Base-by-base conservation (phyloP, 371 early-diverging fungal species). In the Mortierella sp. region DNA sequence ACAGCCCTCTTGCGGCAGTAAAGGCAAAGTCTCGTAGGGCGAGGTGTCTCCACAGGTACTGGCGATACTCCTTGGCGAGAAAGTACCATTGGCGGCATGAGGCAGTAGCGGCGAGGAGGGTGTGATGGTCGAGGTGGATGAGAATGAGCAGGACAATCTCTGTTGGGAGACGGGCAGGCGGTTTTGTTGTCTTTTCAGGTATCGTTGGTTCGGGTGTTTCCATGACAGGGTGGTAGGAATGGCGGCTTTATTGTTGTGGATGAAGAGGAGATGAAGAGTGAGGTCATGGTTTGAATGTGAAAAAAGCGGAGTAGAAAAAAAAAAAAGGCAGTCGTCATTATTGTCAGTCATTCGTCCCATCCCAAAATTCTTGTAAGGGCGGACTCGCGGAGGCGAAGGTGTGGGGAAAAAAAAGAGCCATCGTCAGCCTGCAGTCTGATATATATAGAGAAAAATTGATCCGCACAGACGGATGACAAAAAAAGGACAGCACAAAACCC, bases 111-210 rank as follows among this genome's bases (percentile, higher is more conserved):
- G 63, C 52, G 26, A 80, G 70, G 61, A 80, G 58, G 31, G 80
- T 76, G 19, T 29, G 72, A 39, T 68, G 68, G 64, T 80, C 76
- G 37, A 80, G 80, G 24, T 76, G 68, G 47, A 69, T 50, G 47
- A 80, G 70, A 40, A 80, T 76, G 58, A 73, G 64, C 8, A 80
- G 72, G 45, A 80, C 53, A 61, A 80, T 72, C 50, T 80, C 80
- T 3, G 73, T 73, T 0, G 80, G 80, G 14, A 80, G 67, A 26
- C 58, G 70, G 11, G 22, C 61, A 19, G 19, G 61, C 16, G 0
- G 22, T 22, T 37, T 61, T 37, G 61, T 9, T 61, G 37, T 55
- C 58, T 55, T 13, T 19, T 34, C 3, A 3, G 2, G 37, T 22
- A 22, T 61, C 2, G 22, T 6, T 37, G n/a, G 19, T 37, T 61